phyloP scores from a whole-genome alignment of 1,284 basidiomycete species.

The Pascua guehoae region DNA sequence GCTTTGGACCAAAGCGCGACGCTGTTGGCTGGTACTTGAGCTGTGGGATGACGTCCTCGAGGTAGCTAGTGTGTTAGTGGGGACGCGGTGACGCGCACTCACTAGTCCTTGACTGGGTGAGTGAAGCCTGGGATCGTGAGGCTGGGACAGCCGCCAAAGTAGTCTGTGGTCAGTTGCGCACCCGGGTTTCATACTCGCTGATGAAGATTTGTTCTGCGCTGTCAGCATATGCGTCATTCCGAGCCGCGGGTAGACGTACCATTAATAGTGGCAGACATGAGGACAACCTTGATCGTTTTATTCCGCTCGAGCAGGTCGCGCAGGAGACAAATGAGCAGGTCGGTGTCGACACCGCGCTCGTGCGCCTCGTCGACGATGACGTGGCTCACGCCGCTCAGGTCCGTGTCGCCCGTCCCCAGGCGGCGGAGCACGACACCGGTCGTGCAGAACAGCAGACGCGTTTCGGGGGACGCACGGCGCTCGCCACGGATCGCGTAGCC shows the following conservation, averaged over 20 bases:
- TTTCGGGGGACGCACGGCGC: constrained; percentile 62
- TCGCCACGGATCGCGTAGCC: constrained; percentile 93
- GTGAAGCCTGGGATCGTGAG: constrained; percentile 80
- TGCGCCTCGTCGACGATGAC: constrained; percentile 91
- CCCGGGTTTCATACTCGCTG: neutral
- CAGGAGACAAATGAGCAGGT: constrained; percentile 80
- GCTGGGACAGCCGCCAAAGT: constrained; percentile 75
- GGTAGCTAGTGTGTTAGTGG: constrained; percentile 50
- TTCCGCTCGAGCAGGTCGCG: constrained; percentile 72
- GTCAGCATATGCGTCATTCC: neutral
- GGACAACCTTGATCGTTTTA: constrained; percentile 60
- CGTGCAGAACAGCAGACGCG: constrained; percentile 83
- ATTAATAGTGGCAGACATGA: constrained; percentile 73
- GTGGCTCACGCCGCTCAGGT: constrained; percentile 70
- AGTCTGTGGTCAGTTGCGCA: constrained; percentile 48
- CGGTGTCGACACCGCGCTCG: constrained; percentile 84
- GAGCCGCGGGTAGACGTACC: too few relatives aligned
- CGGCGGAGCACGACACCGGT: constrained; percentile 85
- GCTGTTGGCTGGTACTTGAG: constrained; percentile 53
- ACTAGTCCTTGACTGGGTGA: constrained; percentile 68
- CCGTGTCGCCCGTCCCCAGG: constrained; percentile 66
- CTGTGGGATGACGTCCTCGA: constrained; percentile 69
- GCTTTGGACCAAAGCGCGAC: constrained; percentile 48
- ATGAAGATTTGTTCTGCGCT: constrained; percentile 62
- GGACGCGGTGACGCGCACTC: too few relatives aligned